These are phyloP conservation scores for Boechera stricta DNA, from an alignment of 345 rosid species.

Conservation along the genomic window DNA sequence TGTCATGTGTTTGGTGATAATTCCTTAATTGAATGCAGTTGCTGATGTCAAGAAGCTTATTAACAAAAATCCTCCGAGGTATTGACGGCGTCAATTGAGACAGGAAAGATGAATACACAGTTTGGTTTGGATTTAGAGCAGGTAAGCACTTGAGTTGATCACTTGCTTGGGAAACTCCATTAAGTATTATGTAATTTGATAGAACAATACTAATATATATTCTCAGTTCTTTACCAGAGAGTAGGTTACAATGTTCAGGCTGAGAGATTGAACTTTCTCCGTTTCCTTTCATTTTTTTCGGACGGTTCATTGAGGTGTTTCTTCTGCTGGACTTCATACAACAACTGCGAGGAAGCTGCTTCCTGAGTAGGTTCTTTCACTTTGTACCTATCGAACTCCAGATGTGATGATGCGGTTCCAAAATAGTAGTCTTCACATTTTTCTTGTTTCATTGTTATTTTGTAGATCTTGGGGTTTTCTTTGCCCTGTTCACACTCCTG, in stretches of 20 bases:
- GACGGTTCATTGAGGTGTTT: conserved; percentile 93
- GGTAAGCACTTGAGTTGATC: conserved; percentile 49
- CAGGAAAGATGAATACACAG: conserved; percentile 60
- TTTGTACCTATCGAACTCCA: conserved; percentile 18
- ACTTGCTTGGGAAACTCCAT: conserved; percentile 28
- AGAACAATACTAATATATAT: conserved; percentile 22
- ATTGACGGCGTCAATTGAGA: conserved; percentile 68
- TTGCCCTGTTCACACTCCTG: conserved; percentile 99
- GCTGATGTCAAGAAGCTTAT: conserved; percentile 70
- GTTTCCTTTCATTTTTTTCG: conserved; percentile 94
- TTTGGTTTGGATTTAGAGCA: conserved; percentile 91
- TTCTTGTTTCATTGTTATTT: conserved; percentile 22
- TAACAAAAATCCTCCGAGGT: conserved; percentile 55
- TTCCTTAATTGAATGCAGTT: conserved; percentile 53
- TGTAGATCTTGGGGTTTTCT: conserved; percentile 98
- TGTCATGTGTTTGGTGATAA: conserved; percentile 13
- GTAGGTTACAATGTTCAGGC: conserved; percentile 97
- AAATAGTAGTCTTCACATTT: conserved; percentile 20
- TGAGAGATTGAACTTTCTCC: conserved; percentile 93
- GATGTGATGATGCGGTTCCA: conserved; percentile 22
- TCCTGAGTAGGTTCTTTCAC: conserved; percentile 72
- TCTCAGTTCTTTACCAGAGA: conserved; percentile 52
- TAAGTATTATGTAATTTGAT: conserved; percentile 8
- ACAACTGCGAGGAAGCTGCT: conserved; percentile 95
- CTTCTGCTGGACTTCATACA: conserved; percentile 95